Conservation (phyloP, 345 rosid species). For the Linum tenue region DNA sequence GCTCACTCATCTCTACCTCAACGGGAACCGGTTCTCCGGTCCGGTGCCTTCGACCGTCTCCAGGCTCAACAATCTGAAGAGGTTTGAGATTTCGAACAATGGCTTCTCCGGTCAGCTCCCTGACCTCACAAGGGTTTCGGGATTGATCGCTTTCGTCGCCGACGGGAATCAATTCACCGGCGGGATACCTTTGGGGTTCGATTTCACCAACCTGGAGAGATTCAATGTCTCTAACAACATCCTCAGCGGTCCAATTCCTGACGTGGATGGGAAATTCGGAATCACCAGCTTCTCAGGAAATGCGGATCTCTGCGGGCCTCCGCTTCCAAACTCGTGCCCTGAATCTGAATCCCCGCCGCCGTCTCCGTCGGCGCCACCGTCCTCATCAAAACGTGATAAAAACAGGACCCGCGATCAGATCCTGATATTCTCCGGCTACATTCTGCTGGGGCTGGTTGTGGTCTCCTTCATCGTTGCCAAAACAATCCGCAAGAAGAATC, state of each 20-base stretch:
- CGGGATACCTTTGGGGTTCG: constrained; percentile 27
- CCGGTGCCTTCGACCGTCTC: constrained; percentile 35
- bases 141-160: constrained; percentile 32
- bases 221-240: constrained; percentile 57
- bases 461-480: constrained; percentile 21
- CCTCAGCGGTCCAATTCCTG: constrained; percentile 45
- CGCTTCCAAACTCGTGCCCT: constrained; percentile 29
- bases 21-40: constrained; percentile 35
- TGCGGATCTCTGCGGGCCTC: constrained; percentile 38
- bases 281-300: constrained; percentile 37
- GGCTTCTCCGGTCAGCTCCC: constrained; percentile 37
- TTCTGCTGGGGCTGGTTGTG: constrained; percentile 19
- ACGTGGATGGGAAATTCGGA: constrained; percentile 26
- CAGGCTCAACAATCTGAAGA: constrained; percentile 34
- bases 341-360: constrained; percentile 12
- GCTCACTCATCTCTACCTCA: constrained; percentile 37
- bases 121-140: constrained; percentile 27
- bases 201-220: constrained; percentile 32
- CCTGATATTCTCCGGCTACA: constrained; percentile 38
- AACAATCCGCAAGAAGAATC: constrained; percentile 18
- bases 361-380: constrained; percentile 11
- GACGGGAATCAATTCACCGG: constrained; percentile 40
- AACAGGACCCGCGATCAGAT: constrained; percentile 15
- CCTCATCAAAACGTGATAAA: background rate
- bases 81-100: constrained; percentile 37